Evolutionary conservation across 1,284 basidiomycete species (phyloP).

Genomic region (Golubevia pallescens): DNA sequence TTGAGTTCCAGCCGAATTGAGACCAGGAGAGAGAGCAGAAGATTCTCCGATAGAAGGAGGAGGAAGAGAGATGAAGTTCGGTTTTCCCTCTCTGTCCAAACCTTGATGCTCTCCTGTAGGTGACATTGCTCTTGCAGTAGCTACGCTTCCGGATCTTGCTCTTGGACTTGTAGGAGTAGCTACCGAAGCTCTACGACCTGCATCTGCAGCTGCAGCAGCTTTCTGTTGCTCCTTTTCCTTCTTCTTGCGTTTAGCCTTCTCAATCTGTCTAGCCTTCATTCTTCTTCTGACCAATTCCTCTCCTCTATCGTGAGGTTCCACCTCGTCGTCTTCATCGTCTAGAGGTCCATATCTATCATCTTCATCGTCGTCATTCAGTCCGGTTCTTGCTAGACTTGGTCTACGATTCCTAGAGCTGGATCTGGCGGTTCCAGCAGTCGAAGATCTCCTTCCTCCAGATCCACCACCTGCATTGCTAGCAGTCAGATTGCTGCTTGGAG

Average conservation of each 20-base stretch:
- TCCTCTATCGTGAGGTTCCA: constrained; percentile 67
- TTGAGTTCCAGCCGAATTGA: constrained; percentile 10
- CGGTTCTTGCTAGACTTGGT: no score
- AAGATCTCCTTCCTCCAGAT: no score
- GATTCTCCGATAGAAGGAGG: constrained; percentile 18
- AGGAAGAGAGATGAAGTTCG: constrained; percentile 36
- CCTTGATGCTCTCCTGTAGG: constrained; percentile 18
- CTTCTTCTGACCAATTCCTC: constrained; percentile 69
- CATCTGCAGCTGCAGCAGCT: constrained; percentile 24
- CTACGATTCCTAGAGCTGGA: no score
- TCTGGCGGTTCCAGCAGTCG: no score
- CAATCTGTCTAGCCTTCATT: constrained; percentile 66
- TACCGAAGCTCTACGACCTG: not conserved
- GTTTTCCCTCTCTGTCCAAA: constrained; percentile 31
- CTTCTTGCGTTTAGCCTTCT: constrained; percentile 52
- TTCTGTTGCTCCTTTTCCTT: constrained; percentile 63
- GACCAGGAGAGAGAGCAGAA: constrained; percentile 20
- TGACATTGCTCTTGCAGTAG: constrained; percentile 11
- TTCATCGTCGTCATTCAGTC: constrained; percentile 20
- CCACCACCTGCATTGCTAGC: no score
- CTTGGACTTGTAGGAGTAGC: constrained; percentile 4
- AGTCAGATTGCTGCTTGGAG: no score
- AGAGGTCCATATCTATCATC: constrained; percentile 28
- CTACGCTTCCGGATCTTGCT: not conserved
- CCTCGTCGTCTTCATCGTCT: constrained; percentile 67